Evolutionary conservation across 768 basidiomycete genomes (phyloP).

Genomic region (Russula olivacea): DNA sequence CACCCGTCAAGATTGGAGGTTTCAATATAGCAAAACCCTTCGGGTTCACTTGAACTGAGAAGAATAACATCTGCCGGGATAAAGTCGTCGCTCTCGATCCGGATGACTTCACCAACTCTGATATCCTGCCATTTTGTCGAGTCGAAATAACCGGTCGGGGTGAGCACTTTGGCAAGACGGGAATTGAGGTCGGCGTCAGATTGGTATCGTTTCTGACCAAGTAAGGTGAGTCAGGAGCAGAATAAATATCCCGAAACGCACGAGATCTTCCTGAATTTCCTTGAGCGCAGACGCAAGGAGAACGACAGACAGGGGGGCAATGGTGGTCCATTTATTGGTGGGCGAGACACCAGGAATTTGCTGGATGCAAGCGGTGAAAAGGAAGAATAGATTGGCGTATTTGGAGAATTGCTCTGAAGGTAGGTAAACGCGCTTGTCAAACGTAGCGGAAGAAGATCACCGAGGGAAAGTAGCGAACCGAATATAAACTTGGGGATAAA

Average conservation of each 20-base stretch:
- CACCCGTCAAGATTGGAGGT: slow-evolving; percentile 97
- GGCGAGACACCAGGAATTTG: slow-evolving; percentile 98
- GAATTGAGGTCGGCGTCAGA: slow-evolving; percentile 91
- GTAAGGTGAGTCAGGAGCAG: not conserved
- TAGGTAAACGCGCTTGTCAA: slow-evolving; percentile 13
- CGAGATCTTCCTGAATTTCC: slow-evolving; percentile 91
- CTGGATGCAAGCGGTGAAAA: slow-evolving; percentile 95
- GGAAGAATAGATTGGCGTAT: slow-evolving; percentile 97
- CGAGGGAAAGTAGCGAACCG: slow-evolving; percentile 46
- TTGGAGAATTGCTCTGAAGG: slow-evolving; percentile 90
- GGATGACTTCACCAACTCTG: slow-evolving; percentile 85
- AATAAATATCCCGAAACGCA: slow-evolving; percentile 36
- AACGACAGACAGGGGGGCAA: slow-evolving; percentile 82
- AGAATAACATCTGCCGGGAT: slow-evolving; percentile 94
- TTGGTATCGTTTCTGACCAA: slow-evolving; percentile 83
- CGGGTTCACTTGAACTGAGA: slow-evolving; percentile 87
- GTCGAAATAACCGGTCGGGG: slow-evolving; percentile 55
- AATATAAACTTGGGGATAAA: slow-evolving; percentile 91
- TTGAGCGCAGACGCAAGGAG: slow-evolving; percentile 93
- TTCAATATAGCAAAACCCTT: slow-evolving; percentile 96
- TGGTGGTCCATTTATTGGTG: slow-evolving; percentile 92
- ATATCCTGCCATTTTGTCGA: slow-evolving; percentile 85
- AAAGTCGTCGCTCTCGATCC: slow-evolving; percentile 86
- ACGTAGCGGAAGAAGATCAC: not conserved
- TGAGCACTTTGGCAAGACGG: slow-evolving; percentile 70